Conservation (phyloP, 352 stramenopile genomes). For the Phytophthora kernoviae region DNA sequence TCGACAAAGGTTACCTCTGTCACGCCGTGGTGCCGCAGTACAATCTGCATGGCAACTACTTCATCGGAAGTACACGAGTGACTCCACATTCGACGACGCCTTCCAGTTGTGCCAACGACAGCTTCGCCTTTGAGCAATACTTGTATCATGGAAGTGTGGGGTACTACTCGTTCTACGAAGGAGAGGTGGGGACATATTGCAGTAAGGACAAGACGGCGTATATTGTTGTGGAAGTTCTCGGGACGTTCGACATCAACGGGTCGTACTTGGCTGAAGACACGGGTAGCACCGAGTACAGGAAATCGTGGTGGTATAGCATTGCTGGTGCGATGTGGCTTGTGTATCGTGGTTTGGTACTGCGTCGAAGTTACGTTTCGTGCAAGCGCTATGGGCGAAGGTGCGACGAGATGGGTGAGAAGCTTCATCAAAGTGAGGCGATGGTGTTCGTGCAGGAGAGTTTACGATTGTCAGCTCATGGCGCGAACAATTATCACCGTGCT, state of each 20-base stretch:
- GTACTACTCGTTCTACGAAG: constrained; percentile 22
- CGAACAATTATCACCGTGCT: constrained; percentile 18
- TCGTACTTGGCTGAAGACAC: constrained; percentile 6
- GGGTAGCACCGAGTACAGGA: constrained; percentile 2
- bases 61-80: constrained; percentile 5
- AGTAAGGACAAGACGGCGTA: constrained; percentile 7
- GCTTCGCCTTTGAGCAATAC: constrained; percentile 9
- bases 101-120: constrained; percentile 8
- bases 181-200: constrained; percentile 8
- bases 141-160: constrained; percentile 25
- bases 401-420: constrained; percentile 4
- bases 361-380: constrained; percentile 9
- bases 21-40: constrained; percentile 31
- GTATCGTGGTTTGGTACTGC: constrained; percentile 10
- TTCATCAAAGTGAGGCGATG: constrained; percentile 10
- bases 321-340: constrained; percentile 9
- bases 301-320: constrained; percentile 9
- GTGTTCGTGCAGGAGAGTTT: constrained; percentile 30
- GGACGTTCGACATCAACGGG: constrained; percentile 16
- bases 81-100: constrained; percentile 15
- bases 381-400: constrained; percentile 17
- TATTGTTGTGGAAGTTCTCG: constrained; percentile 6
- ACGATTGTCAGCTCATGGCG: constrained; percentile 14
- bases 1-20: constrained; percentile 4
- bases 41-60: constrained; percentile 29